Base-by-base conservation (phyloP, 2,329 filamentous ascomycete genomes). In the Chrysoporthe austroafricana region DNA sequence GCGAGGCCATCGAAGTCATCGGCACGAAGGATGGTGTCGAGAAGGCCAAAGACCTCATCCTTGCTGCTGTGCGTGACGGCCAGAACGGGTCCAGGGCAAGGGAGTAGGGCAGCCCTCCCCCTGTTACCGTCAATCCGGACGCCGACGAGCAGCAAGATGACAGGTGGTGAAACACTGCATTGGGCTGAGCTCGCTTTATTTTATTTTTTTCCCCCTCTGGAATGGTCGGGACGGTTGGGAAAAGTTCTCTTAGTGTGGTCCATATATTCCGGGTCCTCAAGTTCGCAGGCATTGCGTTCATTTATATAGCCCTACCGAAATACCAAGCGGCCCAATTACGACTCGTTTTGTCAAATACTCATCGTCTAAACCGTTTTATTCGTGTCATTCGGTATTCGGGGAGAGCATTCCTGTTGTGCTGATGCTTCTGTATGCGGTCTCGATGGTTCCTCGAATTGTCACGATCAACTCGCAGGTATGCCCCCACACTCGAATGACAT, bases 1-100 rank as follows among this genome's bases (percentile, higher is more conserved):
- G 86, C 61, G 94, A 97, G 79, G 93, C 95, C 4, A 97, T 99
- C 77, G 93, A 97, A 82, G 91, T 99, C 74, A 84, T 91, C 46
- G 96, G 96, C 50, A 87, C 85, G 66, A 87, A 87, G 75, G 91
- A 93, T 18, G 93, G 92, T 14, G 88, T 97, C 48, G 93, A 97
- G 79, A 86, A 91, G 78, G 96, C 96, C 62, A 94, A 91, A 82
- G 90, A 97, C 69, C 84, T 97, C 77, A 97, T 99, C 70, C 82
- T 99, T 70, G 89, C 93, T 69, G 92, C 94, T 71, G 91, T 98
- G 13, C 85, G 86, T 64, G 88, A 90, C 66, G 90, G 88, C 36
- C 71, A 78, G 54, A 78, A 73, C 73, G 77, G 73, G 58, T 73
- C 68, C 54, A 70, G 63, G 69, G 70, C 69, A n/a, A 71, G 72